phyloP scores from a whole-genome alignment of 495 filamentous ascomycete genomes.

The Collariella sp. region DNA sequence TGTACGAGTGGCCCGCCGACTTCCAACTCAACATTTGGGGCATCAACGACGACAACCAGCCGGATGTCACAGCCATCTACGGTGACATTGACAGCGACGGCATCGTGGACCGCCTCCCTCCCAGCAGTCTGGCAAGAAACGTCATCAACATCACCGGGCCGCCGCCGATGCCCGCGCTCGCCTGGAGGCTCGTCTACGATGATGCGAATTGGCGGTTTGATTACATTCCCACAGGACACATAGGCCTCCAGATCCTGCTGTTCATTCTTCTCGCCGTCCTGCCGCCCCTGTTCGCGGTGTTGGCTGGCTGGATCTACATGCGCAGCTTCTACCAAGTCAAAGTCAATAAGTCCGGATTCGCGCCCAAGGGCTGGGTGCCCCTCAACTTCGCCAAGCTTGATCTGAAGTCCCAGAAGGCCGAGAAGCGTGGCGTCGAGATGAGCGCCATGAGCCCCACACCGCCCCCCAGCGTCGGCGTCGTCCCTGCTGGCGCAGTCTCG shows the following conservation, averaged over 20 bases:
- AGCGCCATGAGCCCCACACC: conserved; percentile 24
- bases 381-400: conserved; percentile 23
- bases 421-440: conserved; percentile 27
- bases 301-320: conserved; percentile 52
- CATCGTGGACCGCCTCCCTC: conserved; percentile 56
- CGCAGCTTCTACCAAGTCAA: conserved; percentile 63
- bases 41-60: conserved; percentile 55
- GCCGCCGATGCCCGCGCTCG: conserved; percentile 48
- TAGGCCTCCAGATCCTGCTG: conserved; percentile 49
- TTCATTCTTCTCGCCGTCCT: conserved; percentile 51
- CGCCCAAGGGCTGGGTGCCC: conserved; percentile 25
- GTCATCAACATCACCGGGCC: conserved; percentile 53
- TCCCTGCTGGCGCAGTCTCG: conserved; percentile 2
- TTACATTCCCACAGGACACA: conserved; percentile 46
- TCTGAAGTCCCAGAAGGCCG: conserved; percentile 41
- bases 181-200: conserved; percentile 49
- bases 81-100: conserved; percentile 37
- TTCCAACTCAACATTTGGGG: conserved; percentile 65
- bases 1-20: conserved; percentile 56
- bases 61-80: conserved; percentile 40
- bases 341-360: conserved; percentile 60
- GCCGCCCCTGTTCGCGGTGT: conserved; percentile 42
- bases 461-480: conserved; percentile 14
- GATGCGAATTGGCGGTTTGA: conserved; percentile 47
- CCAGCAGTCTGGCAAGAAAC: conserved; percentile 47